A percentile compares a stretch with the other conserved stretches of the same genome.
These are phyloP conservation scores for Alopecurus myosuroides DNA, from an alignment of 176 grass and related monocot species.

Conservation along the genomic window DNA sequence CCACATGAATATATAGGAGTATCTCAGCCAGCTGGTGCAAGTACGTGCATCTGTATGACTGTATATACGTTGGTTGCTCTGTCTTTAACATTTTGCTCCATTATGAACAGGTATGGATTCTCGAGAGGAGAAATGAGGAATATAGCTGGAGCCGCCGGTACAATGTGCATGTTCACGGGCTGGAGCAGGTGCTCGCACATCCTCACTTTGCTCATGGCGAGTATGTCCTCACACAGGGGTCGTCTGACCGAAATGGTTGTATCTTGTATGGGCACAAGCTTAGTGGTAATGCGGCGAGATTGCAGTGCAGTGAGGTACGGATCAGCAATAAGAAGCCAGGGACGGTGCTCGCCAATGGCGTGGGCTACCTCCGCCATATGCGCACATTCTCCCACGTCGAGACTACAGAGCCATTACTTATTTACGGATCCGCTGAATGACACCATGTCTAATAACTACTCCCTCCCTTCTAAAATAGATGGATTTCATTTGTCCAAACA, in stretches of 20 bases:
- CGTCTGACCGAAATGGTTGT: background rate
- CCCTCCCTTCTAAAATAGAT: too few relatives aligned
- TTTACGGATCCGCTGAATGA: background rate
- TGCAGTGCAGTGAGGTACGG: background rate
- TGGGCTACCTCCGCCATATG: background rate
- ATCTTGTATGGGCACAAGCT: background rate
- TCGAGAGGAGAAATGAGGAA: background rate
- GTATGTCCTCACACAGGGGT: background rate
- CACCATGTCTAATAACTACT: too few relatives aligned
- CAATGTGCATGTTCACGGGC: background rate
- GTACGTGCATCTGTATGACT: too few relatives aligned
- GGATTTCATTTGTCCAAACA: too few relatives aligned
- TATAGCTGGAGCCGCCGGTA: background rate
- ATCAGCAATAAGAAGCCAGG: background rate
- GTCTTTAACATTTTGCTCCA: background rate
- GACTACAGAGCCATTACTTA: background rate
- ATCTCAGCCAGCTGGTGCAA: too few relatives aligned
- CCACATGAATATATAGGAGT: too few relatives aligned
- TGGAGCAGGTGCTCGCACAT: background rate
- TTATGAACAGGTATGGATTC: background rate
- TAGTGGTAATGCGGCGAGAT: background rate
- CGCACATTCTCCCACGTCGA: background rate
- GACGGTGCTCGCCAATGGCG: background rate
- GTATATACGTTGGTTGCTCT: too few relatives aligned
- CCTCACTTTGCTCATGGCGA: background rate